Conservation (phyloP, 2,329 filamentous ascomycete genomes). For the Penicillium sp. region DNA sequence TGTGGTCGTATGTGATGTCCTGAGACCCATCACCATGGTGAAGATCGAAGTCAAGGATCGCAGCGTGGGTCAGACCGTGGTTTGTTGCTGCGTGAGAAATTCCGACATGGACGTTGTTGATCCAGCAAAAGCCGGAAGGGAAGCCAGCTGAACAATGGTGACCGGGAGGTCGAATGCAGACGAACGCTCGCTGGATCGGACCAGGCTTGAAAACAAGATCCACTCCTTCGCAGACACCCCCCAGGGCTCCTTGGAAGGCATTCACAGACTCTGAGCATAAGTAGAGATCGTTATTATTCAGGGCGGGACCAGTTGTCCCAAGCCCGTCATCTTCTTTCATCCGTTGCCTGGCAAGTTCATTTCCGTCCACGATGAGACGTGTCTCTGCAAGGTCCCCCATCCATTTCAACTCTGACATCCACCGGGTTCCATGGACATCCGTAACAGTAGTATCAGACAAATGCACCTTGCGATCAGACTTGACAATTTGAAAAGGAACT, state of each 20-base stretch:
- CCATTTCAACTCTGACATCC: slow-evolving; percentile 86
- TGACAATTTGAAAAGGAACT: slow-evolving; percentile 72
- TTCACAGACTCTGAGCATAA: slow-evolving; percentile 80
- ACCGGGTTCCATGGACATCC: slow-evolving; percentile 83
- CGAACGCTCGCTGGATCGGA: slow-evolving; percentile 75
- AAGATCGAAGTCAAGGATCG: slow-evolving; percentile 87
- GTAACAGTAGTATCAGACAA: slow-evolving; percentile 75
- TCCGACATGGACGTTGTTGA: slow-evolving; percentile 97
- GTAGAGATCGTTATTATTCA: slow-evolving; percentile 90
- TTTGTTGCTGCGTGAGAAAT: slow-evolving; percentile 84
- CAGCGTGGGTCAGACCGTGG: slow-evolving; percentile 87
- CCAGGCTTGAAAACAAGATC: slow-evolving; percentile 71
- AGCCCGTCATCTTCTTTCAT: slow-evolving; percentile 38
- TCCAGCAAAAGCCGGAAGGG: slow-evolving; percentile 96
- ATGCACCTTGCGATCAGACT: slow-evolving; percentile 68
- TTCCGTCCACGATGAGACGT: slow-evolving; percentile 72
- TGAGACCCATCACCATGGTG: slow-evolving; percentile 97
- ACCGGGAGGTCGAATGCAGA: slow-evolving; percentile 86
- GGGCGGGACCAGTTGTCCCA: slow-evolving; percentile 48
- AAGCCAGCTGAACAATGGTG: slow-evolving; percentile 89
- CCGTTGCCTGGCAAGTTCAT: slow-evolving; percentile 68
- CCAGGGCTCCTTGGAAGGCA: slow-evolving; percentile 86
- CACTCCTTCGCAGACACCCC: slow-evolving; percentile 89
- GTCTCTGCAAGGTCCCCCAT: slow-evolving; percentile 81
- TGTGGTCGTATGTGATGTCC: slow-evolving; percentile 79